Base-by-base conservation (phyloP, 805 yeast genomes). In the Nakazawaea populi region DNA sequence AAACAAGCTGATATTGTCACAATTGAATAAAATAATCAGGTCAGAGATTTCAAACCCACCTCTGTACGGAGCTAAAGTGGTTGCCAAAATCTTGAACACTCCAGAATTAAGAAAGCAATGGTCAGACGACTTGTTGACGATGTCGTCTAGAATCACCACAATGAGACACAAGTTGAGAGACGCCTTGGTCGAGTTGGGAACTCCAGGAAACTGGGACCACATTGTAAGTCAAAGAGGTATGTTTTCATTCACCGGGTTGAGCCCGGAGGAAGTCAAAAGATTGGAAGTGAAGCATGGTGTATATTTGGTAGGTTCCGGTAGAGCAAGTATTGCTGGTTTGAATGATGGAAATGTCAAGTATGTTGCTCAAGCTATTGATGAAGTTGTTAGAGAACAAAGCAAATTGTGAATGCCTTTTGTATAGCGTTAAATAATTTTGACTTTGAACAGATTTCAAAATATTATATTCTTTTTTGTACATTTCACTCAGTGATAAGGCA, bases 201-300 rank as follows among this genome's bases (percentile, higher is more conserved):
- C 98, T 28, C 96, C 96, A 32, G 97, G 96, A 45, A 79, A 75
- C 60, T 92, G 98, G 98, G 86, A 82, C 58, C 98, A 92, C 70
- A 88, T 92, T 61, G 85, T 83, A 44, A 74, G 76, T 56, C 99
- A 94, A 74, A 86, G 88, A 55, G 99, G 99, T 60, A 92, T 92
- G 98, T 92, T 92, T 67, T 89, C 96, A 36, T 92, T 84, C 72
- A 92, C 98, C 32, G 99, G 97, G 1, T 77, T 92, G 60, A 70
- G 77, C 5, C 73, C 85, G 31, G 85, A 79, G 34, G 92, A 89
- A 81, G 96, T 87, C 50, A 77, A 76, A 47, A 77, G 87, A 57
- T 75, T 91, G 55, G 96, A 89, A 61, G 65, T 76, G 52, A 79
- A 84, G 58, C 96, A 85, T 67, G 96, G 84, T 34, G 83, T 92